Conservation (phyloP, 345 rosid genomes). For the Pseudoturritis turrita region DNA sequence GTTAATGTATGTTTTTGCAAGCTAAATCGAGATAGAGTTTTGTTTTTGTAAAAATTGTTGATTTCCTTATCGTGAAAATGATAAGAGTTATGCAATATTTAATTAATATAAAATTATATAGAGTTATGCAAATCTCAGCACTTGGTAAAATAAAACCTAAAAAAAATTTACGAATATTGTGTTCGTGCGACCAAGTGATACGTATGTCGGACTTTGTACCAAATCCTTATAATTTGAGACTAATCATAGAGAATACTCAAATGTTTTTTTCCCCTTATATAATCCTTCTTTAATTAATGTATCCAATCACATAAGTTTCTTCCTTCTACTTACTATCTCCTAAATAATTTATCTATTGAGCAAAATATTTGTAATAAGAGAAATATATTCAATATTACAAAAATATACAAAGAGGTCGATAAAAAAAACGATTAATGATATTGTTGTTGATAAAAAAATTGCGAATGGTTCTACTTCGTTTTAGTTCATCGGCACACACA, state of each 20-base stretch:
- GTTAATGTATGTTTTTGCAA: too few species aligned
- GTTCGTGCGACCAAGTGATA: conserved; percentile 15
- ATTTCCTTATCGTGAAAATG: too few species aligned
- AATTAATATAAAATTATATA: too few species aligned
- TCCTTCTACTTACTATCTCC: background rate
- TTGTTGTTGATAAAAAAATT: background rate
- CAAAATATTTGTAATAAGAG: background rate
- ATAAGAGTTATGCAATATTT: too few species aligned
- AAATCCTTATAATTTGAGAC: background rate
- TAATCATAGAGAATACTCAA: background rate
- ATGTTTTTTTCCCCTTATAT: background rate
- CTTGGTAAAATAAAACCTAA: background rate
- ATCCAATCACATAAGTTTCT: background rate
- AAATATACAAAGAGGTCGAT: background rate
- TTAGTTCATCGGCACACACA: background rate
- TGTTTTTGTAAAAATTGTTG: too few species aligned
- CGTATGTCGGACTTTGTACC: conserved; percentile 11
- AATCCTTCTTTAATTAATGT: background rate
- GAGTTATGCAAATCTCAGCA: background rate
- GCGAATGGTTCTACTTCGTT: background rate
- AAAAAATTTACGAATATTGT: conserved; percentile 19
- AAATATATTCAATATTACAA: background rate
- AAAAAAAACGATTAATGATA: background rate
- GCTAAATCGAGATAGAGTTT: too few species aligned
- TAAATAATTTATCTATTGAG: background rate